These are phyloP conservation scores for Linnemannia hyalina DNA, from an alignment of 192 early-diverging fungal genomes.

Conservation along the genomic window DNA sequence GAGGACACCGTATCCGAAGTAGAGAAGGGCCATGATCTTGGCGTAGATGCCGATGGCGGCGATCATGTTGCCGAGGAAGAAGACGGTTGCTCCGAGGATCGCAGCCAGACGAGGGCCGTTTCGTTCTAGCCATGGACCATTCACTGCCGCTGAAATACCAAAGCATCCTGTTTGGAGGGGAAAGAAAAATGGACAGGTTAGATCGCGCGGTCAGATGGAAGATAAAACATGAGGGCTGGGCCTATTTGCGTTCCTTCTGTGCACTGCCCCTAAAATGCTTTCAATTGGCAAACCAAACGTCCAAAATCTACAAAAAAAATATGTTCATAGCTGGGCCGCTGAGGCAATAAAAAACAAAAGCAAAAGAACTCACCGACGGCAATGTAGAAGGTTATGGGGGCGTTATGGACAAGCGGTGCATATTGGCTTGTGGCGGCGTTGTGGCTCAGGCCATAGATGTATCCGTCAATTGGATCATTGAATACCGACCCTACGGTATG, in stretches of 20 bases:
- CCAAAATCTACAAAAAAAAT: background rate
- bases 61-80: constrained; percentile 69
- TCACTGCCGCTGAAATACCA: constrained; percentile 69
- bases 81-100: constrained; percentile 62
- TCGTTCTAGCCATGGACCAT: constrained; percentile 73
- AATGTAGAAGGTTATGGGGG: constrained; percentile 74
- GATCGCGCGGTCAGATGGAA: background rate
- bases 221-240: background rate
- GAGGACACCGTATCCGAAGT: constrained; percentile 75
- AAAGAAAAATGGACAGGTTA: background rate
- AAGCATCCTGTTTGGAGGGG: constrained; percentile 51
- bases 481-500: constrained; percentile 68
- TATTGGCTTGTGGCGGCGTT: constrained; percentile 26
- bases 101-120: constrained; percentile 66
- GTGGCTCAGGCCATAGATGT: constrained; percentile 44
- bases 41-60: constrained; percentile 68
- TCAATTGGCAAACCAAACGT: no score
- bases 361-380: constrained; percentile 56
- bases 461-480: constrained; percentile 69
- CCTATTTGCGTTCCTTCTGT: no score
- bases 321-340: no score
- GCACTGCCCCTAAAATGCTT: no score
- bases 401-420: constrained; percentile 58
- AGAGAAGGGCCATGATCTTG: constrained; percentile 68
- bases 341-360: background rate